phyloP scores from a whole-genome alignment of 108 stramenopile genomes.

The Aureococcus anophagefferens region DNA sequence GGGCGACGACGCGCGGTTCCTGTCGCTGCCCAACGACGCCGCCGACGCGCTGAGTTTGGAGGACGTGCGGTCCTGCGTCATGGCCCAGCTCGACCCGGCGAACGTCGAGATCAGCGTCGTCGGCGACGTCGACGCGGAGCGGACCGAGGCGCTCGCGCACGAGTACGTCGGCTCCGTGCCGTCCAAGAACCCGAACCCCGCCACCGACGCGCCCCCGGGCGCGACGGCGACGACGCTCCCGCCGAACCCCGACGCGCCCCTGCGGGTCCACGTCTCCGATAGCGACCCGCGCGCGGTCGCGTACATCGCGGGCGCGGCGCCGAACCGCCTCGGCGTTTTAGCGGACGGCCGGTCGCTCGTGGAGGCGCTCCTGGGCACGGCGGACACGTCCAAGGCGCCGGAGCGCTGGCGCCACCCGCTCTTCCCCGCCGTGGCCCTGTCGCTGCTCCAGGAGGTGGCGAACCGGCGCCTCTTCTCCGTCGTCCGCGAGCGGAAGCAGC shows the following conservation, averaged over 20 bases:
- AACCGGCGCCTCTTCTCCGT: conserved; percentile 86
- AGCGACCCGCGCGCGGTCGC: conserved; percentile 89
- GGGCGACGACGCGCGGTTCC: conserved; percentile 40
- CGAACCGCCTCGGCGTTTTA: conserved; percentile 81
- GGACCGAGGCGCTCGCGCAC: conserved; percentile 76
- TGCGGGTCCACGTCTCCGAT: conserved; percentile 81
- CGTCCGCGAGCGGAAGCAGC: conserved; percentile 83
- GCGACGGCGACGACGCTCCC: too few relatives aligned
- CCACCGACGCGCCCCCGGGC: not conserved
- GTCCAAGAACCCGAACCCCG: conserved; percentile 19
- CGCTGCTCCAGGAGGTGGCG: conserved; percentile 69
- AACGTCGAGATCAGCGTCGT: conserved; percentile 80
- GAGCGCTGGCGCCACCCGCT: conserved; percentile 71
- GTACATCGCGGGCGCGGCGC: conserved; percentile 82
- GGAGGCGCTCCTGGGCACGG: conserved; percentile 38
- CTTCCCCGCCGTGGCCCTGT: conserved; percentile 72
- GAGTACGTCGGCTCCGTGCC: conserved; percentile 90
- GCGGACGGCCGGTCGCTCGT: conserved; percentile 67
- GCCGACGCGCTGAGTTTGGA: conserved; percentile 72
- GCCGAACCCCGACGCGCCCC: not conserved
- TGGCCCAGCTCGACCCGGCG: conserved; percentile 72
- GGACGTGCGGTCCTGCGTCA: conserved; percentile 73
- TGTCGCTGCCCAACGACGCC: conserved; percentile 70
- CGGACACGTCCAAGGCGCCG: conserved; percentile 67
- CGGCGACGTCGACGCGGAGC: conserved; percentile 86